These are phyloP conservation scores for Pseudogymnoascus sp. DNA, from an alignment of 2,329 filamentous ascomycete genomes.

Conservation along the genomic window DNA sequence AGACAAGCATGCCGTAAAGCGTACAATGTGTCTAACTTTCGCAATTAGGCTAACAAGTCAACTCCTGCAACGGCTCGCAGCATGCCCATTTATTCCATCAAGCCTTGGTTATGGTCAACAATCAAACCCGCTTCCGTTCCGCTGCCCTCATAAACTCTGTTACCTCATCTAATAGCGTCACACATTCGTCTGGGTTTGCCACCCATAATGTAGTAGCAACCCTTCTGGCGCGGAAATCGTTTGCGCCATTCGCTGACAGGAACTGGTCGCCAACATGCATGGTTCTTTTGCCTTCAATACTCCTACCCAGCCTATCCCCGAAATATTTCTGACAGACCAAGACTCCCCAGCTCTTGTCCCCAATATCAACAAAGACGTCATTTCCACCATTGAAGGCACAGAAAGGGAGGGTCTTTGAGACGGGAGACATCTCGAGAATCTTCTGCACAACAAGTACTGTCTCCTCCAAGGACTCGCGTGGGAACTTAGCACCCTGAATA, in stretches of 20 bases:
- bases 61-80: not conserved
- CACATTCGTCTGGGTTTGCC: slow-evolving; percentile 83
- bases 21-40: not conserved
- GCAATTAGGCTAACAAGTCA: not conserved
- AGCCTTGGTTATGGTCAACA: not conserved
- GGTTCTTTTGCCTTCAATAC: slow-evolving; percentile 65
- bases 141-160: slow-evolving; percentile 36
- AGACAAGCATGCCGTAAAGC: not conserved
- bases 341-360: slow-evolving; percentile 95
- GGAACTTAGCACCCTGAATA: slow-evolving; percentile 56
- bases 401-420: slow-evolving; percentile 66
- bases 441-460: slow-evolving; percentile 92
- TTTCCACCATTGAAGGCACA: slow-evolving; percentile 98
- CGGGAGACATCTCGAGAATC: slow-evolving; percentile 72
- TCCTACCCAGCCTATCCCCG: slow-evolving; percentile 33
- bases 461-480: slow-evolving; percentile 86
- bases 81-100: not conserved
- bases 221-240: slow-evolving; percentile 91
- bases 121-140: slow-evolving; percentile 6
- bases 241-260: slow-evolving; percentile 74
- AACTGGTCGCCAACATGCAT: slow-evolving; percentile 97
- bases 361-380: slow-evolving; percentile 97
- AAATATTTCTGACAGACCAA: slow-evolving; percentile 88
- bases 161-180: slow-evolving; percentile 80
- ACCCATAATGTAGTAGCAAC: slow-evolving; percentile 97